phyloP scores from a whole-genome alignment of 805 yeast genomes.

The Kodamaea kakaduensis region DNA sequence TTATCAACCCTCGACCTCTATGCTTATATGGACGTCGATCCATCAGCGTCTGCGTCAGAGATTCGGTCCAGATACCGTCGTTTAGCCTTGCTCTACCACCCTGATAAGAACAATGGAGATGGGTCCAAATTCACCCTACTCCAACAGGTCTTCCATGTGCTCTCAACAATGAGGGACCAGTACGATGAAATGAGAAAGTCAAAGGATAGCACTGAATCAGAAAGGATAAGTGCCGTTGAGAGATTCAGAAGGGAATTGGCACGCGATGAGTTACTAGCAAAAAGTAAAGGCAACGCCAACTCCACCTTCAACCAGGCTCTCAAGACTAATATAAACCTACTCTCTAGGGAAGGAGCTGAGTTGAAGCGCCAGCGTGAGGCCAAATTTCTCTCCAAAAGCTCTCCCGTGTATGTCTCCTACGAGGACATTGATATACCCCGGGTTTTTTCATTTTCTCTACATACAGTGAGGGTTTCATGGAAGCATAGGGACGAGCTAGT shows the following conservation, averaged over 20 bases:
- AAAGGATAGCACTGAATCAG: constrained; percentile 9
- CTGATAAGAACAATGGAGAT: constrained; percentile 32
- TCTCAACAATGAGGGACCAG: constrained; percentile 21
- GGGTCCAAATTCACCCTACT: constrained; percentile 27
- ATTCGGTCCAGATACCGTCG: constrained; percentile 30
- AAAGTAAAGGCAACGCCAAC: constrained; percentile 1
- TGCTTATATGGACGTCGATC: constrained; percentile 20
- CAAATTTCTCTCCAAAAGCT: constrained; percentile 1
- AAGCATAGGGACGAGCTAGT: constrained; percentile 37
- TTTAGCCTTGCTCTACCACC: constrained; percentile 36
- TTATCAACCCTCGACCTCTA: constrained; percentile 18
- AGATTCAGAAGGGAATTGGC: constrained; percentile 7
- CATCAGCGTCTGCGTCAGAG: constrained; percentile 19
- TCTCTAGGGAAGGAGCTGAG: constrained; percentile 23
- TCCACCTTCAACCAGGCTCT: constrained; percentile 4
- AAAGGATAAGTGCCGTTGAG: constrained; percentile 1
- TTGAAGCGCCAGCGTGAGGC: constrained; percentile 24
- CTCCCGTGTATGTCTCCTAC: constrained; percentile 16
- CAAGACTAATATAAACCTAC: constrained; percentile 20
- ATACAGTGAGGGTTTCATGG: constrained; percentile 39
- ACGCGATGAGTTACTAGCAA: constrained; percentile 10
- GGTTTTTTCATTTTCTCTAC: constrained; percentile 2
- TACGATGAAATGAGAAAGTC: constrained; percentile 29
- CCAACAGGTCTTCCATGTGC: constrained; percentile 29
- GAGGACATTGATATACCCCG: constrained; percentile 16